Base-by-base conservation (phyloP, 768 basidiomycete genomes). In the Calvatia gigantea region DNA sequence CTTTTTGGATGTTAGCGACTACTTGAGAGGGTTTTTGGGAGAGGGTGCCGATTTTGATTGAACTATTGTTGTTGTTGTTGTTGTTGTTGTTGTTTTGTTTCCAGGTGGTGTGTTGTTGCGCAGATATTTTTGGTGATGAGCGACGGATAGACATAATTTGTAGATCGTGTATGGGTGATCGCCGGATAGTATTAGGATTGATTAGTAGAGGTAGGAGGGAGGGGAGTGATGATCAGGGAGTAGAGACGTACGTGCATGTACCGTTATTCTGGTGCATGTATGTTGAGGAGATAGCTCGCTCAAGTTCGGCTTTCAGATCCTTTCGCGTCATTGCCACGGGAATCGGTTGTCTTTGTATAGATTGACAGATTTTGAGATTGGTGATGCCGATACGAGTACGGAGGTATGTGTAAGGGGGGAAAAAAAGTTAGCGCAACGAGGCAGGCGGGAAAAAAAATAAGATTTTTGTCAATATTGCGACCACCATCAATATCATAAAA, bases 241-340 rank as follows among this genome's bases (percentile, higher is more conserved):
- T 53, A 44, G 21, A 54, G 29, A 82, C 93, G 49, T 74, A 95
- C 91, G 87, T 85, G 82, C 89, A 92, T 5, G 94, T 97, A 11
- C 97, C 97, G 60, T 83, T 85, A 54, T 94, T 93, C 71, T 94
- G 91, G 69, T 94, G 90, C 87, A 97, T 91, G 70, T 97, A 97
- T 2, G 96, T 95, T 9, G 94, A 94, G 3, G 86, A 86, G 60
- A 99, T 85, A 15, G 96, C 96, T 42, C 87, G 85, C 69, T 96
- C 95, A 8, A 99, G 81, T 64, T 98, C 94, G 44, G 78, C 81
- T 69, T 98, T 98, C 56, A 99, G 79, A 70, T 96, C 90, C 65
- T 94, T 94, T 21, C 87, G 84, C 9, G 81, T 86, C 50, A 99
- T 69, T 60, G 83, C 86, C n/a, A 98, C 96, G 1, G 97, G 94